Conservation (phyloP, 768 basidiomycete species). For the Bullera alba region DNA sequence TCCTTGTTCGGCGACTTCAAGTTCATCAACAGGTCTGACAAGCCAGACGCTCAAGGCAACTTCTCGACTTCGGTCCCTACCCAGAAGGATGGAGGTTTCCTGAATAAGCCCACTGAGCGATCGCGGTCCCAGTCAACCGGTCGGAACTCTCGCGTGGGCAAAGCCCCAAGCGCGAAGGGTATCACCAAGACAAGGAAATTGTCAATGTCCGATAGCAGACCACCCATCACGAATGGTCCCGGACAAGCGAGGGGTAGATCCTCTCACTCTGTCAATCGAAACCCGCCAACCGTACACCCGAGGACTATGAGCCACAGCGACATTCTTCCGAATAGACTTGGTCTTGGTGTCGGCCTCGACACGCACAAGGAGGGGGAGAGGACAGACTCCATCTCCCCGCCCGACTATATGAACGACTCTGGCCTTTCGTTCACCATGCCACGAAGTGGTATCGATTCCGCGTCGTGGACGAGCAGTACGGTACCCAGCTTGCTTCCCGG, state of each 20-base stretch:
- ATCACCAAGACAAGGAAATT: constrained; percentile 17
- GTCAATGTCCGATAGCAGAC: constrained; percentile 31
- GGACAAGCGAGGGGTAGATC: constrained; percentile 15
- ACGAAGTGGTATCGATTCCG: not conserved
- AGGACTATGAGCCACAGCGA: constrained; percentile 14
- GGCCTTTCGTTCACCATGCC: constrained; percentile 16
- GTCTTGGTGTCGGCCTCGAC: constrained; percentile 20
- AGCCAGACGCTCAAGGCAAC: constrained; percentile 18
- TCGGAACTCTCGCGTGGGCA: constrained; percentile 8
- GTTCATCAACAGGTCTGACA: constrained; percentile 13
- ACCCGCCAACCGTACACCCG: constrained; percentile 2
- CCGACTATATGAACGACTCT: constrained; percentile 7
- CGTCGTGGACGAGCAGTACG: constrained; percentile 1
- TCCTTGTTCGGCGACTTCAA: constrained; percentile 19
- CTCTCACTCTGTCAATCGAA: constrained; percentile 4
- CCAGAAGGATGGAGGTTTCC: not conserved
- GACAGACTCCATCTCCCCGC: constrained; percentile 8
- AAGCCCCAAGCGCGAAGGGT: constrained; percentile 15
- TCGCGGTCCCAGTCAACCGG: constrained; percentile 18
- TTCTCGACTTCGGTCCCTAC: constrained; percentile 2
- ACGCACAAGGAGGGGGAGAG: constrained; percentile 16
- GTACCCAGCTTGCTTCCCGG: constrained; percentile 13
- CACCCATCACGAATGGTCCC: constrained; percentile 4
- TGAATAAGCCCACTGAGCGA: constrained; percentile 4
- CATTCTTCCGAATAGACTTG: constrained; percentile 1